Evolutionary conservation across 768 basidiomycete species (phyloP).

Genomic region (Tylopilus vinaceipallidus): DNA sequence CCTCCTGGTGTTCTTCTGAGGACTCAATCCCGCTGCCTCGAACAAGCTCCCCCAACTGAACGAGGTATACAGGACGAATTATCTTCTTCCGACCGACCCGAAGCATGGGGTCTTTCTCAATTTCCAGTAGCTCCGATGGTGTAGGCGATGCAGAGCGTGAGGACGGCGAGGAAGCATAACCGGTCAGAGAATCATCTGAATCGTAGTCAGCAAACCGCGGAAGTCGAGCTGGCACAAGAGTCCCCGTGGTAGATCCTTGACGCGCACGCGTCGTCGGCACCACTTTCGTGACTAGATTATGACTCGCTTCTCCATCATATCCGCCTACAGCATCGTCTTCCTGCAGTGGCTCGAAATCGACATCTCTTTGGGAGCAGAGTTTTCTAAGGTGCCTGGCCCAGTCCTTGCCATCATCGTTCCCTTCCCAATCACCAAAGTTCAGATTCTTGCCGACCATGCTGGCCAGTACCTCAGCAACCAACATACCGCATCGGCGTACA

Average conservation of each 20-base stretch:
- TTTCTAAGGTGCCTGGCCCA: slow-evolving; percentile 65
- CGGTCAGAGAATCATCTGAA: slow-evolving; percentile 79
- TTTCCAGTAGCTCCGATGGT: slow-evolving; percentile 75
- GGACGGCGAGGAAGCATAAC: slow-evolving; percentile 66
- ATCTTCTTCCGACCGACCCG: slow-evolving; percentile 68
- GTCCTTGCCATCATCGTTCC: slow-evolving; percentile 57
- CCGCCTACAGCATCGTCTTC: slow-evolving; percentile 5
- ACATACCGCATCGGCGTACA: slow-evolving; percentile 88
- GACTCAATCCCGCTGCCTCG: slow-evolving; percentile 51
- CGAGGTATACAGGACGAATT: slow-evolving; percentile 84
- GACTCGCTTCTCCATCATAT: slow-evolving; percentile 5
- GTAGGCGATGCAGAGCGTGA: slow-evolving; percentile 82
- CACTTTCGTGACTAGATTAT: slow-evolving; percentile 18
- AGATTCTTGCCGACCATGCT: slow-evolving; percentile 59
- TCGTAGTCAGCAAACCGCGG: slow-evolving; percentile 48
- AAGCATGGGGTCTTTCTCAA: slow-evolving; percentile 83
- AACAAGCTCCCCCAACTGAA: slow-evolving; percentile 79
- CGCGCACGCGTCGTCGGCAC: background rate
- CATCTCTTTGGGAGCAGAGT: slow-evolving; percentile 50
- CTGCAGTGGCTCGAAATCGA: slow-evolving; percentile 41
- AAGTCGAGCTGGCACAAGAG: slow-evolving; percentile 9
- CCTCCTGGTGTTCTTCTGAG: slow-evolving; percentile 61
- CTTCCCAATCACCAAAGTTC: slow-evolving; percentile 84
- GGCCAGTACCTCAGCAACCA: slow-evolving; percentile 82
- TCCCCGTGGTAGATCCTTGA: background rate